Percentiles rank a stretch among this genome's conserved stretches.
Conservation (phyloP, 345 rosid genomes). For the Ceriops tagal region DNA sequence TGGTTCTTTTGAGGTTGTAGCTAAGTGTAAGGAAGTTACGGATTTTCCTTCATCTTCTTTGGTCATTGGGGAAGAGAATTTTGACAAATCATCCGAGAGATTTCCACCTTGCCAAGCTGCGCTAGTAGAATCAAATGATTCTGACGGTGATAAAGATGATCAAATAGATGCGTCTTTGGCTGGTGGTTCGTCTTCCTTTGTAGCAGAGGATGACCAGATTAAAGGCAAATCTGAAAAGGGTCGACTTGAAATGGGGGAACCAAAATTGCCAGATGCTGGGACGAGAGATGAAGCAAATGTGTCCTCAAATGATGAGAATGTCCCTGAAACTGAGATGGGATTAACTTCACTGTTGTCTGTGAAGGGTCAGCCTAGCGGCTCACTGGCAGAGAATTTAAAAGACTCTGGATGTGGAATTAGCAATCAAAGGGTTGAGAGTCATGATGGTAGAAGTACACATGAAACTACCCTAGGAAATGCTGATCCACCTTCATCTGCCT, state of each 20-base stretch:
- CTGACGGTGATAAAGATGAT: background rate
- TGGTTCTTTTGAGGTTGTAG: constrained; percentile 1
- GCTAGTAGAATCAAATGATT: background rate
- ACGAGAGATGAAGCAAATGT: background rate
- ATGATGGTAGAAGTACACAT: background rate
- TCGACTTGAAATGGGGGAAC: background rate
- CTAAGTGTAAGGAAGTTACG: background rate
- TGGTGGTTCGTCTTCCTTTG: background rate
- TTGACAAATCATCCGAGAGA: too few species aligned
- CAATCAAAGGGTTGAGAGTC: background rate
- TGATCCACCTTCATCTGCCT: background rate
- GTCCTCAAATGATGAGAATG: background rate
- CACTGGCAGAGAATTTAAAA: constrained; percentile 5
- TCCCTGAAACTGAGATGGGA: background rate
- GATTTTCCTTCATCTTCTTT: background rate
- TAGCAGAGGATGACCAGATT: background rate
- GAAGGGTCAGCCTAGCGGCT: background rate
- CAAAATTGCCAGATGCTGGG: background rate
- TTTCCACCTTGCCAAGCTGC: too few species aligned
- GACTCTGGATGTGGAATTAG: background rate
- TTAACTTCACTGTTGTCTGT: background rate
- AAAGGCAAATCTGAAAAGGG: background rate
- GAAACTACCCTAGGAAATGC: background rate
- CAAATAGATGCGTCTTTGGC: background rate
- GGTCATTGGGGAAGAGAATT: background rate